Conservation (phyloP, 371 early-diverging fungal genomes). For the Syncephalastrum monosporum region DNA sequence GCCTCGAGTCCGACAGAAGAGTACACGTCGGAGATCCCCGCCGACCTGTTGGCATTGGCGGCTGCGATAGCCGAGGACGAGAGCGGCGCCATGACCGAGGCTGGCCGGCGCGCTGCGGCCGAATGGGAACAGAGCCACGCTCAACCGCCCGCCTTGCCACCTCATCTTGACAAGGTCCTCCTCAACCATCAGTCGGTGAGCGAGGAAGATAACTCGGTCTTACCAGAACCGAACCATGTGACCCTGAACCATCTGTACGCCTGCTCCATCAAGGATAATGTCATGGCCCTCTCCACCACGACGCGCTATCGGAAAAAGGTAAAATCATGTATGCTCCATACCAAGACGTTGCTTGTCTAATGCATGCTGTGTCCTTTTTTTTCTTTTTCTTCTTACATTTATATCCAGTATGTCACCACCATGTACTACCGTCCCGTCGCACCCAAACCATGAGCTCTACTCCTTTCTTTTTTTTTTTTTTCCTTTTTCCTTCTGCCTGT, state of each 20-base stretch:
- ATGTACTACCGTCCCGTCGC: constrained; percentile 78
- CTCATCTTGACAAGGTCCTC: constrained; percentile 89
- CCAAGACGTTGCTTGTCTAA: not conserved
- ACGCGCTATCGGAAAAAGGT: constrained; percentile 87
- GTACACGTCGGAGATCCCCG: constrained; percentile 68
- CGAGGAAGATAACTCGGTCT: constrained; percentile 75
- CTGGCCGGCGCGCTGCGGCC: constrained; percentile 5
- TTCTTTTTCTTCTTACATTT: too few relatives aligned
- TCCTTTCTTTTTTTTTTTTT: too few relatives aligned
- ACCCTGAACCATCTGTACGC: constrained; percentile 95
- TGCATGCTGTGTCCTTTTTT: constrained; percentile 1
- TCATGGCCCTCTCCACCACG: constrained; percentile 92
- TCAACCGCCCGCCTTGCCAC: constrained; percentile 87
- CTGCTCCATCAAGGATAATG: constrained; percentile 92
- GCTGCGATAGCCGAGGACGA: constrained; percentile 18
- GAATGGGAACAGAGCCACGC: constrained; percentile 43
- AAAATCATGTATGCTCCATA: constrained; percentile 18
- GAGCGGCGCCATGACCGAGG: constrained; percentile 2
- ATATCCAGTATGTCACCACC: constrained; percentile 71
- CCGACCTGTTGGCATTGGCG: constrained; percentile 42
- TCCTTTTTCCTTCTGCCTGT: too few relatives aligned
- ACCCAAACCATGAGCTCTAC: too few relatives aligned
- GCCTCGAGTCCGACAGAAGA: constrained; percentile 59
- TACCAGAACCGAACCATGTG: constrained; percentile 93
- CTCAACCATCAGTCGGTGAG: constrained; percentile 70